Evolutionary conservation across 106 monocot species (phyloP).

Genomic region (Hemerocallis citrina): DNA sequence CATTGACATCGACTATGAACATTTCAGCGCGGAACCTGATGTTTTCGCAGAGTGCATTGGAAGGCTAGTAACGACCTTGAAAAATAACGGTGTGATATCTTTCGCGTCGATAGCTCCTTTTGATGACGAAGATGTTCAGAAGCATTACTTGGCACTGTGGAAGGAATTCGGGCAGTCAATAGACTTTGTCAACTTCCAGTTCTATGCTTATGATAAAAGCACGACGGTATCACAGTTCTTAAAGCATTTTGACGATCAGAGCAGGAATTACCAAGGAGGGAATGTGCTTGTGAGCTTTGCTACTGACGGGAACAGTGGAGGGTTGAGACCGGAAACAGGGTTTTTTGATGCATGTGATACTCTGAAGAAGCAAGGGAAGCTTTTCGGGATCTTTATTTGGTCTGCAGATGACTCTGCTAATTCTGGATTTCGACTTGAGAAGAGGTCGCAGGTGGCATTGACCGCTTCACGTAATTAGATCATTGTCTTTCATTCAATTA

Average conservation of each 20-base stretch:
- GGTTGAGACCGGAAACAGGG: conserved; percentile 1
- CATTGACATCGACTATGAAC: conserved; percentile 36
- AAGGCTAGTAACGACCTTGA: conserved; percentile 4
- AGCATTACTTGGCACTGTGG: conserved; percentile 18
- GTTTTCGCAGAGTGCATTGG: conserved; percentile 25
- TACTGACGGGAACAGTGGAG: background rate
- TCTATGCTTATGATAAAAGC: conserved; percentile 15
- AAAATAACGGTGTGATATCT: conserved; percentile 9
- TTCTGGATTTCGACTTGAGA: too few species aligned
- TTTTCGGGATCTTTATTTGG: conserved; percentile 35
- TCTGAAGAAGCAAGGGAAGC: conserved; percentile 19
- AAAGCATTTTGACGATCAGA: conserved; percentile 13
- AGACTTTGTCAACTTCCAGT: conserved; percentile 31
- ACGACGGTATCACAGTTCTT: conserved; percentile 25
- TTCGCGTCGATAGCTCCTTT: conserved; percentile 20
- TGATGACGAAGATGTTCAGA: conserved; percentile 11
- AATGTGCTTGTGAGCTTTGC: conserved; percentile 16
- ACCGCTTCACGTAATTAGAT: too few species aligned
- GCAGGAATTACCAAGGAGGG: conserved; percentile 4
- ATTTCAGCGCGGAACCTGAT: conserved; percentile 12
- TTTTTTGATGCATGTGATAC: conserved; percentile 13
- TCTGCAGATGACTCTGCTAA: conserved; percentile 33
- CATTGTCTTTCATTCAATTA: too few species aligned
- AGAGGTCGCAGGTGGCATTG: too few species aligned
- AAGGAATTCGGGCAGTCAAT: conserved; percentile 9